Conservation (phyloP, 805 yeast species). For the Wilhelminamyces savonicus region DNA sequence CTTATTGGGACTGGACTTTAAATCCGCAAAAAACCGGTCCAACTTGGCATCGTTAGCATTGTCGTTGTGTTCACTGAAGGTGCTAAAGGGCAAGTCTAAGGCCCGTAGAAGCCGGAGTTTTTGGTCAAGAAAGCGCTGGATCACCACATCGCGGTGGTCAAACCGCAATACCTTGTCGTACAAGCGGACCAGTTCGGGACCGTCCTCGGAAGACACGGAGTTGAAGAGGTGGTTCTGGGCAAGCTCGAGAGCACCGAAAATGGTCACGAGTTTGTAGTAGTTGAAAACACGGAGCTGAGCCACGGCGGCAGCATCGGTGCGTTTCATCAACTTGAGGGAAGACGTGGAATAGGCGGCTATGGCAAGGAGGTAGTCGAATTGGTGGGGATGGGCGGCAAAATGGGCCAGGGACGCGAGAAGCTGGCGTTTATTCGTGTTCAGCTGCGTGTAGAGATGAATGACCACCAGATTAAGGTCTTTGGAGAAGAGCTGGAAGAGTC, state of each 20-base stretch:
- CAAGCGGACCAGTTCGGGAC: constrained; percentile 23
- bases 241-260: constrained; percentile 24
- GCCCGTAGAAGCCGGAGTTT: constrained; percentile 21
- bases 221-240: constrained; percentile 27
- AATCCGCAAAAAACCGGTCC: constrained; percentile 6
- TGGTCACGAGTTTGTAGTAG: constrained; percentile 32
- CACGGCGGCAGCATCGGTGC: constrained; percentile 32
- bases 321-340: constrained; percentile 28
- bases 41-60: constrained; percentile 4
- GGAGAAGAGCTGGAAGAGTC: constrained; percentile 28
- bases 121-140: constrained; percentile 29
- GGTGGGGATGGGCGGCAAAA: constrained; percentile 22
- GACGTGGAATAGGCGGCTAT: constrained; percentile 34
- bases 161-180: constrained; percentile 35
- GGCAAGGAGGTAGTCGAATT: constrained; percentile 35
- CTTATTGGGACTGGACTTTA: constrained; percentile 5
- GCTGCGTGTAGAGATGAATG: constrained; percentile 28
- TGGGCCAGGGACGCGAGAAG: constrained; percentile 23
- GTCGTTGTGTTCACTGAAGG: constrained; percentile 23
- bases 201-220: constrained; percentile 13
- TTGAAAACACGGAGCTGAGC: constrained; percentile 35
- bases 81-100: constrained; percentile 20
- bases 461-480: constrained; percentile 31
- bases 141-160: constrained; percentile 30
- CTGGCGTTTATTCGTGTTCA: constrained; percentile 33